phyloP scores from a whole-genome alignment of 495 filamentous ascomycete genomes.

The Chlorociboria aeruginascens region DNA sequence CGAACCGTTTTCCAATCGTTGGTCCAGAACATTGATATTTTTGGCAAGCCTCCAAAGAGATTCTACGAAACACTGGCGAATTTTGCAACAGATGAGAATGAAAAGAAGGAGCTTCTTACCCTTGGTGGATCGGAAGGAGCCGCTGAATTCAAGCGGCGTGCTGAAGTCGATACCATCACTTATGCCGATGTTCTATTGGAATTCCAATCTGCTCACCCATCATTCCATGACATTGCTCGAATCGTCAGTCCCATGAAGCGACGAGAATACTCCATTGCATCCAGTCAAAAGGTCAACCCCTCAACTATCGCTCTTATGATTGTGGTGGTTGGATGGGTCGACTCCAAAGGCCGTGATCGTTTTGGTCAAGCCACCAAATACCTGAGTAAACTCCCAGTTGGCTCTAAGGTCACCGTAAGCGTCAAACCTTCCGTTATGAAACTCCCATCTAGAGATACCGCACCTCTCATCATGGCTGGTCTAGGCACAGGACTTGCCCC shows the following conservation, averaged over 20 bases:
- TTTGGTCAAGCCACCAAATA: conserved; percentile 89
- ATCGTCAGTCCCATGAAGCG: conserved; percentile 89
- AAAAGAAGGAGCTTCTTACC: conserved; percentile 67
- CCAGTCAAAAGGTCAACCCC: conserved; percentile 83
- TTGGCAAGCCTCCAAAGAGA: conserved; percentile 88
- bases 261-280: conserved; percentile 95
- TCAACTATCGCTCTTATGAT: conserved; percentile 87
- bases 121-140: conserved; percentile 75
- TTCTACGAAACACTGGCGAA: conserved; percentile 92
- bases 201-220: conserved; percentile 77
- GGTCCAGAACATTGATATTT: conserved; percentile 91
- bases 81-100: conserved; percentile 68
- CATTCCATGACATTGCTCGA: conserved; percentile 80
- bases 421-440: conserved; percentile 98
- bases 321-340: conserved; percentile 92
- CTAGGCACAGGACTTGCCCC: conserved; percentile 96
- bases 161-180: conserved; percentile 87
- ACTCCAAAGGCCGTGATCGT: conserved; percentile 75
- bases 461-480: conserved; percentile 96
- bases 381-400: conserved; percentile 60
- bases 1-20: conserved; percentile 90
- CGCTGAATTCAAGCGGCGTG: conserved; percentile 86
- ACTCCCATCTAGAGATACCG: conserved; percentile 69
- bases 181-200: conserved; percentile 85
- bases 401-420: conserved; percentile 71